phyloP scores from a whole-genome alignment of 257 asterid genomes.

The Misopates orontium region DNA sequence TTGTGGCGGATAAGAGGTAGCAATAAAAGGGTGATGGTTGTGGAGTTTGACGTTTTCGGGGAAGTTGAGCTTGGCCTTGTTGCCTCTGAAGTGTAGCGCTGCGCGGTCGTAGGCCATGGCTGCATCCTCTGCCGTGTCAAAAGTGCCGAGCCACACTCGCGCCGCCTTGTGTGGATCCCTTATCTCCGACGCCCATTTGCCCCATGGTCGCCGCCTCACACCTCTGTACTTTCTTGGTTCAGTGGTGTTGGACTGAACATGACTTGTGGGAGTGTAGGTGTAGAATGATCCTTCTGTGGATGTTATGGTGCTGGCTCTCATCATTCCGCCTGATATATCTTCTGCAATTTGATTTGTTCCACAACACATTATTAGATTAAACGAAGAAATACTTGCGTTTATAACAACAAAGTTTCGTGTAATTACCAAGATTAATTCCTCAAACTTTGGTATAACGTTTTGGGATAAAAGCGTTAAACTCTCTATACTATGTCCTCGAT shows the following conservation, averaged over 20 bases:
- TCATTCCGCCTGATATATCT: not conserved
- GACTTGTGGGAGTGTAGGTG: constrained; percentile 10
- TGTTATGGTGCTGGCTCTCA: constrained; percentile 2
- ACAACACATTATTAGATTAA: not conserved
- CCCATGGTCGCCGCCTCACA: constrained; percentile 30
- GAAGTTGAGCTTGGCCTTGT: constrained; percentile 31
- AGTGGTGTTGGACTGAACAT: not conserved
- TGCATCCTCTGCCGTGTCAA: constrained; percentile 31
- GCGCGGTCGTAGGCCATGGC: constrained; percentile 28
- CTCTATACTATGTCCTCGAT: no score
- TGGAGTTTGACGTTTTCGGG: constrained; percentile 23
- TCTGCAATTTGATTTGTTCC: not conserved
- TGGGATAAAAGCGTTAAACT: no score
- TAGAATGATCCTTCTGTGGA: constrained; percentile 12
- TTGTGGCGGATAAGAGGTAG: not conserved
- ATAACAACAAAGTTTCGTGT: not conserved
- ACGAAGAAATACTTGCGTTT: not conserved
- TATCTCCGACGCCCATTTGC: constrained; percentile 32
- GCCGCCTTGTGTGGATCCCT: constrained; percentile 27
- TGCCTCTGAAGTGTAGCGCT: constrained; percentile 27
- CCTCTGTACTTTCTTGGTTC: constrained; percentile 25
- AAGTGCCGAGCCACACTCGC: constrained; percentile 30
- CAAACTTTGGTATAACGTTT: no score
- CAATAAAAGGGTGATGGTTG: not conserved
- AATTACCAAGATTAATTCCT: no score